Conservation (phyloP, 2,329 filamentous ascomycete species). For the Phaeosphaeria sp. region DNA sequence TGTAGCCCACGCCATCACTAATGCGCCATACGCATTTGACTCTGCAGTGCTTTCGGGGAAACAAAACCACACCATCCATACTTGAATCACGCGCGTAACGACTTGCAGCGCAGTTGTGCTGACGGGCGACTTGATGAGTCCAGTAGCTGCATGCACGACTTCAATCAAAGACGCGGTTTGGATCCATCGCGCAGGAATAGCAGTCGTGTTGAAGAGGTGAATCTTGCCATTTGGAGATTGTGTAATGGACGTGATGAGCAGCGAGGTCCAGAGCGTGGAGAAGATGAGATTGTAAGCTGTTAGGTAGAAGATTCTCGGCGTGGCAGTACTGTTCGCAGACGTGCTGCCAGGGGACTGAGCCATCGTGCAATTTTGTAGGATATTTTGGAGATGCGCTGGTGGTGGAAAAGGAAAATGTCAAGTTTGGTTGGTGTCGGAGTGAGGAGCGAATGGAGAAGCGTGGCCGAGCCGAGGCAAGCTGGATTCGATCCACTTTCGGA, state of each 20-base stretch:
- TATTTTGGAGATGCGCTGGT: not conserved
- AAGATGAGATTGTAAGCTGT: slow-evolving; percentile 31
- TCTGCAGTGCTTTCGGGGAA: slow-evolving; percentile 25
- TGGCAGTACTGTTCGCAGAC: not conserved
- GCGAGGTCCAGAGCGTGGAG: slow-evolving; percentile 22
- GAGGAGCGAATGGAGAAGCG: not conserved
- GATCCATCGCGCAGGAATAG: slow-evolving; percentile 21
- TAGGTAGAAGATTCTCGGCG: slow-evolving; percentile 20
- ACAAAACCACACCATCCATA: slow-evolving; percentile 35
- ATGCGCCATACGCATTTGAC: slow-evolving; percentile 22
- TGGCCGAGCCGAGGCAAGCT: slow-evolving; percentile 1
- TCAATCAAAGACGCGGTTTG: slow-evolving; percentile 31
- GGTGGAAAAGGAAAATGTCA: not conserved
- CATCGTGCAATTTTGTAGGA: not conserved
- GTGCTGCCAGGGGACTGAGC: not conserved
- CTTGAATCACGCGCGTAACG: slow-evolving; percentile 33
- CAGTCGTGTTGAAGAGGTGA: slow-evolving; percentile 19
- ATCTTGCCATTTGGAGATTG: not conserved
- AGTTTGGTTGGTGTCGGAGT: not conserved
- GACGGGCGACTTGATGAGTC: slow-evolving; percentile 30
- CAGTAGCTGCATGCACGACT: slow-evolving; percentile 25
- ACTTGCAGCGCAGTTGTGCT: slow-evolving; percentile 30
- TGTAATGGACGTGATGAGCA: slow-evolving; percentile 11
- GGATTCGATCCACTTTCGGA: not conserved
- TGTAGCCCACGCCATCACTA: slow-evolving; percentile 30